Conservation (phyloP, 2,329 filamentous ascomycete species). For the Lachnellula arida region DNA sequence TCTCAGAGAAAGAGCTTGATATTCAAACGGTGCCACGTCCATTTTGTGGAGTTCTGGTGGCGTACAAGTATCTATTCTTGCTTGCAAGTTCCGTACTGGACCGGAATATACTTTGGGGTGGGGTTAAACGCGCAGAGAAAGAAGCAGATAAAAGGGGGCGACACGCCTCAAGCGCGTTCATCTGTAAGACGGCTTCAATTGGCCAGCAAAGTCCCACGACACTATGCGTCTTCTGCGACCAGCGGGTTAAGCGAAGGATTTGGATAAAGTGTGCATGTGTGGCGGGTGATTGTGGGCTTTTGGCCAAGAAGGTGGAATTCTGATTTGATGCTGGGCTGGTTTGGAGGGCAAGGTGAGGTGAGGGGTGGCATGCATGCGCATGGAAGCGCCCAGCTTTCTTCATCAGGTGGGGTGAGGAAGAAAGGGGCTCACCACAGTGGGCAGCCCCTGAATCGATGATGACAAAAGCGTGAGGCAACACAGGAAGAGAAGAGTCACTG, state of each 20-base stretch:
- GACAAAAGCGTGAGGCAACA: background rate
- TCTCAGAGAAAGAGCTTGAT: too few species aligned
- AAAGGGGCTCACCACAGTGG: background rate
- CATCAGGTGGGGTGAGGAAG: background rate
- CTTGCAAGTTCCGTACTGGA: too few species aligned
- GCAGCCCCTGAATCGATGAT: background rate
- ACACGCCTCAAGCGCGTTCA: slow-evolving; percentile 3
- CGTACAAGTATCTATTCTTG: too few species aligned
- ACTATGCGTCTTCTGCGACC: background rate
- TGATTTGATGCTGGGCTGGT: background rate
- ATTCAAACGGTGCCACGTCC: background rate
- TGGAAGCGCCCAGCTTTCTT: background rate
- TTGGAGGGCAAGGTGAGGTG: background rate
- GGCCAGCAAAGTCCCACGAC: slow-evolving; percentile 2
- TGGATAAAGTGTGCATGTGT: background rate
- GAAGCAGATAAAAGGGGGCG: background rate
- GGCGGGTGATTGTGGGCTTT: background rate
- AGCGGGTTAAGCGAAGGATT: background rate
- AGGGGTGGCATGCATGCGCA: background rate
- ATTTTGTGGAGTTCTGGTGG: background rate
- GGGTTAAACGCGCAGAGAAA: background rate
- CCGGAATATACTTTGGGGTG: background rate
- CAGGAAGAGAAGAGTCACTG: background rate
- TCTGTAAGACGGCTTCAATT: background rate
- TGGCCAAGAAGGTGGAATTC: background rate